Conservation (phyloP, 805 yeast species). For the Cyberlindnera nakhonratchasimensis region DNA sequence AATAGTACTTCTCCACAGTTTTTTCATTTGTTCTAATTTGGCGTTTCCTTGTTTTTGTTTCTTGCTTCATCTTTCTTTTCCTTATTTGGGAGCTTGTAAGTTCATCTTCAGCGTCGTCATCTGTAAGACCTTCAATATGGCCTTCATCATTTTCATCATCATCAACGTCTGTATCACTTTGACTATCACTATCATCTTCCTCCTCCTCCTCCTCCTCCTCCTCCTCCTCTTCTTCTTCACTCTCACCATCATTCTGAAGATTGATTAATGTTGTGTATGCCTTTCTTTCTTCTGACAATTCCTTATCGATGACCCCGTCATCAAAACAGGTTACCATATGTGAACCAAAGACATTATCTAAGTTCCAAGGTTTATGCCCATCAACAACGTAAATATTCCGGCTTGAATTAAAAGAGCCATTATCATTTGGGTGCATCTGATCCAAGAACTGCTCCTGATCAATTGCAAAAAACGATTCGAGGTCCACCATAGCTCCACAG, state of each 20-base stretch:
- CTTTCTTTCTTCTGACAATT: constrained; percentile 48
- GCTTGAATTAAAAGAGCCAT: constrained; percentile 34
- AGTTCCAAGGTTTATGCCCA: constrained; percentile 94
- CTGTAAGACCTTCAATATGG: constrained; percentile 21
- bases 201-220: constrained; percentile 32
- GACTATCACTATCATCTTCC: constrained; percentile 30
- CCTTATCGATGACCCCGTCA: constrained; percentile 72
- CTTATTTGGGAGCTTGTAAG: constrained; percentile 27
- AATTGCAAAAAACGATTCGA: constrained; percentile 69
- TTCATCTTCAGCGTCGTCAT: constrained; percentile 30
- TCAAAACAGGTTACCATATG: constrained; percentile 76
- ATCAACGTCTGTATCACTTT: constrained; percentile 32
- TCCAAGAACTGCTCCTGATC: constrained; percentile 49
- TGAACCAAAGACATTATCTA: constrained; percentile 87
- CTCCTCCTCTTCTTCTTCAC: constrained; percentile 34
- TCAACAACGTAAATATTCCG: constrained; percentile 80
- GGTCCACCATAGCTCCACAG: constrained; percentile 89
- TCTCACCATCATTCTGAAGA: constrained; percentile 36
- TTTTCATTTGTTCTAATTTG: constrained; percentile 47
- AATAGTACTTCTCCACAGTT: constrained; percentile 69
- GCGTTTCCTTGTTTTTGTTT: constrained; percentile 39
- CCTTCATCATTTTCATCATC: constrained; percentile 30
- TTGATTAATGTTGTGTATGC: constrained; percentile 58
- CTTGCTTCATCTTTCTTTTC: constrained; percentile 27
- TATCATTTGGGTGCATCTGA: constrained; percentile 27